Evolutionary conservation across 2,329 filamentous ascomycete species (phyloP), one percentile per base, ranked within the genome.

Genomic region (Chaetomium sp.): DNA sequence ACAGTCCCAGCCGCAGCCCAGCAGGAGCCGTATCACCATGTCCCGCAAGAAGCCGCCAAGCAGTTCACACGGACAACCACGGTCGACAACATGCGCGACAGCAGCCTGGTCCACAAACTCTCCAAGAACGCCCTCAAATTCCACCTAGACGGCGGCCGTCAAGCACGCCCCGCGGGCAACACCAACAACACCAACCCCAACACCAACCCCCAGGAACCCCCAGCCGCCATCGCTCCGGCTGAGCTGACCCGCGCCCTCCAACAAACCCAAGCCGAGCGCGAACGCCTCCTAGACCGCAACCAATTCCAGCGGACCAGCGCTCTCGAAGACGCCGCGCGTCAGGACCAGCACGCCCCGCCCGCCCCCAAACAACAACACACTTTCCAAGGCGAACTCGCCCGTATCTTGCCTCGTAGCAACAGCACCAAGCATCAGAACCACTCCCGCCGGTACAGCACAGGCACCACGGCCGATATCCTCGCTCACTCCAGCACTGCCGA

Each of bases 11-110:
- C 35, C 57, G 2, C 43, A 2, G 34, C 46, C 34, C 14, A 55
- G 36, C 37, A 37, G 14, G n/a, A 44, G 47, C 19, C 59, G 47
- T 54, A 81, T 59, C 77, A 71, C 38, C 77, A 84, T 61, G 68
- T 82, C 2, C 81, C 81, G 11, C 72, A 73, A 52, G 73, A 78
- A 38, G 81, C 81, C 0, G 80, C 80, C 1, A 65, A 73, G 10
- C 79, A 82, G 55, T 84, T 84, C 62, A 69, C 75, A 8, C 69
- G 73, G 44, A 84, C 81, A 0, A 76, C 80, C 0, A 80, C 78
- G 1, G 70, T 73, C 12, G 73, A 74, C 19, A 62, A 65, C 42
- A 68, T 71, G 64, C 68, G 68, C 33, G 49, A 53, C 56, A 53
- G 49, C 54, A 49, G 49, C 47, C 65, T 70, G 8, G 65, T 72